Percentiles rank a stretch among this genome's conserved stretches.
Evolutionary conservation across 495 filamentous ascomycete species (phyloP).

Genomic region (Entonaema liquescens): DNA sequence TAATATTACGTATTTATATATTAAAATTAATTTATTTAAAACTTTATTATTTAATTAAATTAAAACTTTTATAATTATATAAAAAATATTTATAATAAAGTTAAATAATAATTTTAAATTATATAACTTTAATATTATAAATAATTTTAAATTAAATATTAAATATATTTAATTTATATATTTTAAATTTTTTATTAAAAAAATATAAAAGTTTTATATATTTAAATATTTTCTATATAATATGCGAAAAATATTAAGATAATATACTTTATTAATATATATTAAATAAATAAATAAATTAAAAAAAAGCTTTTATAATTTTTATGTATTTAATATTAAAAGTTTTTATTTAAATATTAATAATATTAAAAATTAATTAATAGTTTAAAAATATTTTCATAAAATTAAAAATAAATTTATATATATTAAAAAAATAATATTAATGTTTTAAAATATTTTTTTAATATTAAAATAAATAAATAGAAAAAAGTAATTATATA

Average conservation of each 20-base stretch:
- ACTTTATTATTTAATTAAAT: too few relatives aligned
- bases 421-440: not conserved
- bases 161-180: not conserved
- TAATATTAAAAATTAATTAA: not conserved
- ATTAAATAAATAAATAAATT: not conserved
- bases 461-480: not conserved
- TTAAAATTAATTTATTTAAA: too few relatives aligned
- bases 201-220: not conserved
- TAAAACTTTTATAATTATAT: too few relatives aligned
- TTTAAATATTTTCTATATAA: not conserved
- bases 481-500: not conserved
- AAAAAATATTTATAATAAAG: too few relatives aligned
- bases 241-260: not conserved
- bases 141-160: not conserved
- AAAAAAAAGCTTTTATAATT: not conserved
- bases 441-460: not conserved
- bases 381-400: not conserved
- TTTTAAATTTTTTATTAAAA: not conserved
- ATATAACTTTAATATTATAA: not conserved
- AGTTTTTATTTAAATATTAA: not conserved
- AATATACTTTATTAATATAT: not conserved
- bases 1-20: too few relatives aligned
- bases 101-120: not conserved
- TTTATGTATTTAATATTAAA: not conserved
- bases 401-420: not conserved